A percentile compares a stretch with the other conserved stretches of the same genome.
phyloP scores from a whole-genome alignment of 768 basidiomycete genomes.

The Boletus fagicola region DNA sequence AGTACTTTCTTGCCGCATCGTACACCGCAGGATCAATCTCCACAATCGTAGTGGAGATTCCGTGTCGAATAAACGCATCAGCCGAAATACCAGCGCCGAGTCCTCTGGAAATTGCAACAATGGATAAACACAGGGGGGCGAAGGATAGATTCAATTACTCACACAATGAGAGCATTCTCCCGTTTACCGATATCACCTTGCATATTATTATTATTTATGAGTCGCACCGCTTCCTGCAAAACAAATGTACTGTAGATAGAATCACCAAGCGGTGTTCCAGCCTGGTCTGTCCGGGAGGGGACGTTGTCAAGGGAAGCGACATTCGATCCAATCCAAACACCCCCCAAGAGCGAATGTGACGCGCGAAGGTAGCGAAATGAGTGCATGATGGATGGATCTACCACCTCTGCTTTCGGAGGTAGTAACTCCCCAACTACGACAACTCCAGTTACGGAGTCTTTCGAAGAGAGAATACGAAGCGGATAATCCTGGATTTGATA shows the following conservation, averaged over 20 bases:
- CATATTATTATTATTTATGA: slow-evolving; percentile 56
- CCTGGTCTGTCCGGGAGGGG: slow-evolving; percentile 47
- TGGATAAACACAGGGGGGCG: slow-evolving; percentile 6
- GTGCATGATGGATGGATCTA: slow-evolving; percentile 36
- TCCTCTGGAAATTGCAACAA: slow-evolving; percentile 52
- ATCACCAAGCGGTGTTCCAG: slow-evolving; percentile 59
- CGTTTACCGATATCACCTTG: slow-evolving; percentile 35
- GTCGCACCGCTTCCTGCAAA: slow-evolving; percentile 79
- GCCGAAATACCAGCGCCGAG: slow-evolving; percentile 85
- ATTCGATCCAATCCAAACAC: slow-evolving; percentile 73
- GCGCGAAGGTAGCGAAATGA: slow-evolving; percentile 62
- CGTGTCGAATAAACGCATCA: slow-evolving; percentile 66
- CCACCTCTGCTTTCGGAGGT: slow-evolving; percentile 35
- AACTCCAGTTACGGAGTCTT: slow-evolving; percentile 72
- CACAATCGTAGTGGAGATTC: slow-evolving; percentile 74
- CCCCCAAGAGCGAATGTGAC: slow-evolving; percentile 63
- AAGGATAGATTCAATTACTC: slow-evolving; percentile 24
- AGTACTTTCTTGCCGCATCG: slow-evolving; percentile 72
- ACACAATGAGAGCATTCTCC: slow-evolving; percentile 74
- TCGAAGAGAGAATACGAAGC: slow-evolving; percentile 65
- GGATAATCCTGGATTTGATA: slow-evolving; percentile 53
- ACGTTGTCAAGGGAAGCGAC: slow-evolving; percentile 43
- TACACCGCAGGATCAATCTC: slow-evolving; percentile 95
- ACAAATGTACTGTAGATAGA: slow-evolving; percentile 84
- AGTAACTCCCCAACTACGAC: slow-evolving; percentile 78